These are phyloP conservation scores for Lentinula guzmanii DNA, from an alignment of 768 basidiomycete species.

Conservation along the genomic window DNA sequence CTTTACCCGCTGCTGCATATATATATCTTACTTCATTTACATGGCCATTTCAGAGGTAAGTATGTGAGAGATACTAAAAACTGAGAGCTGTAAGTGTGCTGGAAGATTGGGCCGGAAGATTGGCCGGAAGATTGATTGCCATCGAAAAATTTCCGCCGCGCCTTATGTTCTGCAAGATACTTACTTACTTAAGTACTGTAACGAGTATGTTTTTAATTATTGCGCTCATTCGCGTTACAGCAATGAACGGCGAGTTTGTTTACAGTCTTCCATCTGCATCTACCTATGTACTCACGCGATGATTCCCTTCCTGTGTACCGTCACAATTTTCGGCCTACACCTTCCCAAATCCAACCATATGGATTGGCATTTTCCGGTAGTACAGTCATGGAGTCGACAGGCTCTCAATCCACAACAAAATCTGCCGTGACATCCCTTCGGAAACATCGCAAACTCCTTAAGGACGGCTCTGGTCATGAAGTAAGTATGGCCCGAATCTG, in stretches of 20 bases:
- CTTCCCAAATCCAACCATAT: neutral
- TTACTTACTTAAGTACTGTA: neutral
- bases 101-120: no score
- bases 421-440: slow-evolving; percentile 62
- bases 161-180: no score
- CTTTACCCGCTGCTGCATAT: neutral
- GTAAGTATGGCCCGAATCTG: slow-evolving; percentile 81
- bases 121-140: no score
- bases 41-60: no score
- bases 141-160: no score
- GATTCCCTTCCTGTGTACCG: neutral
- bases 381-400: neutral
- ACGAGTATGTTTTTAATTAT: neutral
- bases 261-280: neutral
- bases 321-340: neutral
- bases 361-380: no score
- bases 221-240: neutral
- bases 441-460: slow-evolving; percentile 80
- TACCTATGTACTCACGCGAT: neutral
- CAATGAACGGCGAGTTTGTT: neutral
- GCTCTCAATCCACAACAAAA: neutral
- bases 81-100: no score
- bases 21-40: neutral
- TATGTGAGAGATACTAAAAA: no score
- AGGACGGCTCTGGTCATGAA: slow-evolving; percentile 68